Percentiles rank a stretch among this genome's conserved stretches.
Evolutionary conservation across 129 eudicot species (phyloP).

Genomic region (Flaveria bidentis): DNA sequence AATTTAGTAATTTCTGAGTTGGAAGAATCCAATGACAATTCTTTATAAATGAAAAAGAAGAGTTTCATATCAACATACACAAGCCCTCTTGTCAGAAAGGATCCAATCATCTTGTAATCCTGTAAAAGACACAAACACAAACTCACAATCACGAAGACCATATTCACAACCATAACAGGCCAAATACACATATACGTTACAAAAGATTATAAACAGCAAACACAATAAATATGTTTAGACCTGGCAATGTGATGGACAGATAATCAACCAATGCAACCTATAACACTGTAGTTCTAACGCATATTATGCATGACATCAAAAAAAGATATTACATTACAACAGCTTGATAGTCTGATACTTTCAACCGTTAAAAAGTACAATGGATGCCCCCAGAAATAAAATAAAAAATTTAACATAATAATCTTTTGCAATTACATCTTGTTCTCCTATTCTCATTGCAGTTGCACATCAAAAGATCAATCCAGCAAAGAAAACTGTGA

Average conservation of each 20-base stretch:
- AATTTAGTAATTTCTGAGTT: not conserved
- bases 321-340: not conserved
- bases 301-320: not conserved
- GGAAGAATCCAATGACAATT: not conserved
- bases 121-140: slow-evolving; percentile 30
- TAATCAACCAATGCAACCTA: slow-evolving; percentile 17
- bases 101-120: slow-evolving; percentile 87
- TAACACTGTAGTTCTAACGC: not conserved
- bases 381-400: not conserved
- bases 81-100: slow-evolving; percentile 87
- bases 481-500: not conserved
- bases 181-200: not conserved
- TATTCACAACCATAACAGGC: not conserved
- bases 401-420: not conserved
- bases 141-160: slow-evolving; percentile 4
- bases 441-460: not conserved
- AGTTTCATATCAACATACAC: slow-evolving; percentile 53
- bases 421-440: not conserved
- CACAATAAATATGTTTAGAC: not conserved
- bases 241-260: slow-evolving; percentile 11
- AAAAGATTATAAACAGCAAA: not conserved
- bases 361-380: not conserved
- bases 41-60: slow-evolving; percentile 4
- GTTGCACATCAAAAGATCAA: not conserved
- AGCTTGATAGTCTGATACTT: not conserved